Conservation (phyloP, 208 protist genomes). For the Entamoeba histolytica region DNA sequence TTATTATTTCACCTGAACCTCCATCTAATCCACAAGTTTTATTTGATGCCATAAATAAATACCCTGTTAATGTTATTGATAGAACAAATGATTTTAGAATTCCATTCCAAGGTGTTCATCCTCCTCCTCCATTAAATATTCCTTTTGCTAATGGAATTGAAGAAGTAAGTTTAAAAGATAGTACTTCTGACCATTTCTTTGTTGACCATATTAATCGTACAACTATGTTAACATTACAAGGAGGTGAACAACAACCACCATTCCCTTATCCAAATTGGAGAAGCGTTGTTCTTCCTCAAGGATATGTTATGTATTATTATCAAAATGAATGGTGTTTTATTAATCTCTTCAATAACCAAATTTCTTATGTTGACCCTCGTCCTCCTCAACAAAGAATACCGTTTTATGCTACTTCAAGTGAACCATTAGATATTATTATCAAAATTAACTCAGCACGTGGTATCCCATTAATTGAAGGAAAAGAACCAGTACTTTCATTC, state of each 20-base stretch:
- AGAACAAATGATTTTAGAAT: neutral
- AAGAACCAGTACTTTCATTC: neutral
- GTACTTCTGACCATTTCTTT: neutral
- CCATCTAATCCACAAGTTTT: neutral
- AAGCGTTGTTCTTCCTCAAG: neutral
- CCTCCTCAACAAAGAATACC: neutral
- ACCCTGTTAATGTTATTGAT: neutral
- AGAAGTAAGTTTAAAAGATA: neutral
- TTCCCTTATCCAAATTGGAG: neutral
- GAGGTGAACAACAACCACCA: neutral
- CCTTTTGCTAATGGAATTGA: neutral
- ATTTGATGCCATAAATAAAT: neutral
- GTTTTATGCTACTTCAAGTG: neutral
- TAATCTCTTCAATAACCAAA: neutral
- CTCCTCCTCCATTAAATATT: neutral
- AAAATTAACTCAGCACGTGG: neutral
- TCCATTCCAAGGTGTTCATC: neutral
- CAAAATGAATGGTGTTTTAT: neutral
- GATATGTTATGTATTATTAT: neutral
- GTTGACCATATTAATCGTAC: neutral
- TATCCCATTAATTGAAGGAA: neutral
- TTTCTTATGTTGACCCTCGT: neutral
- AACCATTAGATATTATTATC: neutral
- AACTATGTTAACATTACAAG: neutral
- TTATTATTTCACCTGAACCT: neutral